Evolutionary conservation across 805 yeast genomes (phyloP).

Genomic region (Wickerhamomyces xylosicus): DNA sequence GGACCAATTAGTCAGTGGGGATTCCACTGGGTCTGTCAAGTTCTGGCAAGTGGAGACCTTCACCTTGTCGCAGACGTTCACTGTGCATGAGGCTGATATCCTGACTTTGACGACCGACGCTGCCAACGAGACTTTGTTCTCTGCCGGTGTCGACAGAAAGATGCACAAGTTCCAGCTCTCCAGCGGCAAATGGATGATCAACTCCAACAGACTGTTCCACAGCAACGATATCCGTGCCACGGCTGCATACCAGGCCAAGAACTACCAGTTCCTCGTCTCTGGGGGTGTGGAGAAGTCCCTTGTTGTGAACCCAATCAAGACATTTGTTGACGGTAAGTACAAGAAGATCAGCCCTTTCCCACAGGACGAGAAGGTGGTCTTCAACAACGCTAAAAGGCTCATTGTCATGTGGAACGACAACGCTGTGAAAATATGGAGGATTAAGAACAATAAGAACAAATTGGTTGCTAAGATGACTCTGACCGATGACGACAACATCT

Average conservation of each 20-base stretch:
- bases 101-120: constrained; percentile 57
- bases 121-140: constrained; percentile 54
- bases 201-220: constrained; percentile 71
- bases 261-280: constrained; percentile 57
- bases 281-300: constrained; percentile 77
- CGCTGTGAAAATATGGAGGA: constrained; percentile 69
- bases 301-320: constrained; percentile 48
- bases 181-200: constrained; percentile 64
- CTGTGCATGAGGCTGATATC: constrained; percentile 86
- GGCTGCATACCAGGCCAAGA: constrained; percentile 58
- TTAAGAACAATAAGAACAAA: constrained; percentile 31
- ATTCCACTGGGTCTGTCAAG: constrained; percentile 89
- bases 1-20: constrained; percentile 85
- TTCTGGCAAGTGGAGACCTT: constrained; percentile 81
- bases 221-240: constrained; percentile 78
- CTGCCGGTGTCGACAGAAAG: constrained; percentile 92
- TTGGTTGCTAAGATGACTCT: constrained; percentile 56
- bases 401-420: constrained; percentile 78
- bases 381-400: constrained; percentile 38
- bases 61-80: constrained; percentile 71
- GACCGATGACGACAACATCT: constrained; percentile 72
- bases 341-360: constrained; percentile 61
- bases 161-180: constrained; percentile 50
- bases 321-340: constrained; percentile 63
- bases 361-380: constrained; percentile 38